Evolutionary conservation across 2,329 filamentous ascomycete species (phyloP).

Genomic region (Dichotomopilus funicola): DNA sequence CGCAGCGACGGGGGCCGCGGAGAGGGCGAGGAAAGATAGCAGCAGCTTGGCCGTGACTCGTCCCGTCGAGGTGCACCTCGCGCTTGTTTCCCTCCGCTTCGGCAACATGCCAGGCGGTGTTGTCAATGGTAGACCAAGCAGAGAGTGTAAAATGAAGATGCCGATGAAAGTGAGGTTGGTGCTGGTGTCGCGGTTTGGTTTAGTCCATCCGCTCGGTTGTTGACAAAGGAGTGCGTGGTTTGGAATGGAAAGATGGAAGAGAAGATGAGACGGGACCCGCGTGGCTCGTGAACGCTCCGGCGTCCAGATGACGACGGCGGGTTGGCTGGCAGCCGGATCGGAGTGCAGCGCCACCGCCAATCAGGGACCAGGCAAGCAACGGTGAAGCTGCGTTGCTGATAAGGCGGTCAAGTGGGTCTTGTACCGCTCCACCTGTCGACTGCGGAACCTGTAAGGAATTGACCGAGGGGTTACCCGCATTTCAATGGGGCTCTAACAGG

Average conservation of each 20-base stretch:
- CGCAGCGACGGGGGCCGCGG: conserved; percentile 36
- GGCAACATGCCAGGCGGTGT: conserved; percentile 24
- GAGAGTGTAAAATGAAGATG: neutral
- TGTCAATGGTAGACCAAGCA: neutral
- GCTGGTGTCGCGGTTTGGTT: neutral
- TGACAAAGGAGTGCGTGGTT: neutral
- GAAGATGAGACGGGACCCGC: neutral
- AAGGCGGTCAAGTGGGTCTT: conserved; percentile 1
- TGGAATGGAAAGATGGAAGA: neutral
- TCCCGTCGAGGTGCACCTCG: conserved; percentile 48
- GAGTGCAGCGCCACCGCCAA: conserved; percentile 14
- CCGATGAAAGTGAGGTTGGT: neutral
- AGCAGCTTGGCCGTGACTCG: conserved; percentile 58
- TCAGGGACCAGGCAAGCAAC: neutral
- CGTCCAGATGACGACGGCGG: conserved; percentile 14
- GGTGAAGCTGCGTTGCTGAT: neutral
- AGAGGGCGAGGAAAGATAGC: conserved; percentile 60
- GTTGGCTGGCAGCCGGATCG: conserved; percentile 6
- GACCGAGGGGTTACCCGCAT: neutral
- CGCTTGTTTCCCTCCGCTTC: conserved; percentile 24
- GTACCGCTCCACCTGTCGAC: neutral
- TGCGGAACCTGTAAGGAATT: neutral
- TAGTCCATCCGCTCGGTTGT: neutral
- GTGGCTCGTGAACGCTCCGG: neutral
- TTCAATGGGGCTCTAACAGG: conserved; percentile 3